Evolutionary conservation across 495 filamentous ascomycete species (phyloP).

Genomic region (Amniculicola lignicola): DNA sequence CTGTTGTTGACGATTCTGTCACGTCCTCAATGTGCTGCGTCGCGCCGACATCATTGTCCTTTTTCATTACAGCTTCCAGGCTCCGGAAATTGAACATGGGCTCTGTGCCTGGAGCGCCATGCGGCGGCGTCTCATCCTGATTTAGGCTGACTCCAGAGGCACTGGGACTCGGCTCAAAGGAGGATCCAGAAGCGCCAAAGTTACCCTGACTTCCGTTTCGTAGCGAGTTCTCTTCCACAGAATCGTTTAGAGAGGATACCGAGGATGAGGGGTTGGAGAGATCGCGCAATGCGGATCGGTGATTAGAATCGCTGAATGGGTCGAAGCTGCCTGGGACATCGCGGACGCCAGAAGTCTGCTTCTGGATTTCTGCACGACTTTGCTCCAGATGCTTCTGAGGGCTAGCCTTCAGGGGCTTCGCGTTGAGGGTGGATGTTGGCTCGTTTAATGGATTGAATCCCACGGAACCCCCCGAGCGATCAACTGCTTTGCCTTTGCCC

Average conservation of each 20-base stretch:
- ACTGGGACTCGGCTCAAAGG: slow-evolving; percentile 43
- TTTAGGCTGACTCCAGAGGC: slow-evolving; percentile 41
- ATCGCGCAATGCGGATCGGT: slow-evolving; percentile 65
- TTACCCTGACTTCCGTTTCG: slow-evolving; percentile 37
- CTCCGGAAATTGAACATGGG: slow-evolving; percentile 91
- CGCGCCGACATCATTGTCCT: slow-evolving; percentile 18
- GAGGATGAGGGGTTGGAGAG: slow-evolving; percentile 81
- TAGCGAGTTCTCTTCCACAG: slow-evolving; percentile 55
- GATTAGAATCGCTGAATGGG: slow-evolving; percentile 44
- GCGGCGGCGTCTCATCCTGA: slow-evolving; percentile 31
- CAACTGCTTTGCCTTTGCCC: slow-evolving; percentile 81
- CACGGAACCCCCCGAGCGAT: slow-evolving; percentile 48
- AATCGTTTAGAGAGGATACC: slow-evolving; percentile 70
- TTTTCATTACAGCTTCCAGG: slow-evolving; percentile 71
- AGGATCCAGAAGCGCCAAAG: slow-evolving; percentile 41
- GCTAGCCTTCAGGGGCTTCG: slow-evolving; percentile 29
- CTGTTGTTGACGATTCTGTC: slow-evolving; percentile 2
- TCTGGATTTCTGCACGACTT: slow-evolving; percentile 39
- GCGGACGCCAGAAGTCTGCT: slow-evolving; percentile 11
- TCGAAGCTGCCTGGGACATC: slow-evolving; percentile 24
- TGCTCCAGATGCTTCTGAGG: slow-evolving; percentile 40
- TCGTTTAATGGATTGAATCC: slow-evolving; percentile 39
- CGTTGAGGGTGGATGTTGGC: slow-evolving; percentile 38
- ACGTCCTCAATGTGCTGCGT: slow-evolving; percentile 35
- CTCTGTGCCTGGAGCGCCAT: slow-evolving; percentile 53